These are phyloP conservation scores for Suillus variegatus DNA, from an alignment of 768 basidiomycete species.

Conservation along the genomic window DNA sequence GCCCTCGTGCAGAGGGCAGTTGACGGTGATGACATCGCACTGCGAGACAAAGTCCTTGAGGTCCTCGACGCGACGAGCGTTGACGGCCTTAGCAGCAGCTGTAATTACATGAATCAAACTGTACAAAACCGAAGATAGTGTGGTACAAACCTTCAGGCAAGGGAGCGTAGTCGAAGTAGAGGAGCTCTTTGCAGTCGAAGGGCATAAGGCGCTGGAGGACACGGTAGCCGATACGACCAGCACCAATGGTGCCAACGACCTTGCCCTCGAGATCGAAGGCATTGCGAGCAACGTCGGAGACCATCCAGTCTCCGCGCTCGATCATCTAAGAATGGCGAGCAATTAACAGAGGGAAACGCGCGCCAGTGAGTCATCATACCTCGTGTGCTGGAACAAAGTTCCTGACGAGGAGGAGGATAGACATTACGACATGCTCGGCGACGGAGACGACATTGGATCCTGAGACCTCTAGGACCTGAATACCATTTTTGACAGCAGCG, in stretches of 20 bases:
- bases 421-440: slow-evolving; percentile 90
- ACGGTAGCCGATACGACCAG: slow-evolving; percentile 83
- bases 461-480: slow-evolving; percentile 85
- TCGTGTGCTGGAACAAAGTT: slow-evolving; percentile 90
- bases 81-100: slow-evolving; percentile 68
- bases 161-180: slow-evolving; percentile 86
- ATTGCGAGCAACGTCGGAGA: slow-evolving; percentile 78
- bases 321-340: slow-evolving; percentile 55
- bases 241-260: slow-evolving; percentile 89
- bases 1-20: slow-evolving; percentile 85
- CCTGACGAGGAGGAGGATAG: slow-evolving; percentile 85
- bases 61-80: slow-evolving; percentile 74
- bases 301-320: slow-evolving; percentile 84
- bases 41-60: slow-evolving; percentile 61
- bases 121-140: background rate
- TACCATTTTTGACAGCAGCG: slow-evolving; percentile 75
- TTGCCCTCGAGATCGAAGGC: slow-evolving; percentile 91
- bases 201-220: slow-evolving; percentile 78
- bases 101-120: background rate
- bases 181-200: slow-evolving; percentile 87
- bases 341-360: background rate
- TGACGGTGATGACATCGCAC: slow-evolving; percentile 85
- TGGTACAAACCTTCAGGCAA: slow-evolving; percentile 55
- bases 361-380: slow-evolving; percentile 35
- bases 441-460: slow-evolving; percentile 92